Evolutionary conservation across 2,329 filamentous ascomycete species (phyloP), one percentile per base, ranked within the genome.

Genomic region (Alternaria triticina): DNA sequence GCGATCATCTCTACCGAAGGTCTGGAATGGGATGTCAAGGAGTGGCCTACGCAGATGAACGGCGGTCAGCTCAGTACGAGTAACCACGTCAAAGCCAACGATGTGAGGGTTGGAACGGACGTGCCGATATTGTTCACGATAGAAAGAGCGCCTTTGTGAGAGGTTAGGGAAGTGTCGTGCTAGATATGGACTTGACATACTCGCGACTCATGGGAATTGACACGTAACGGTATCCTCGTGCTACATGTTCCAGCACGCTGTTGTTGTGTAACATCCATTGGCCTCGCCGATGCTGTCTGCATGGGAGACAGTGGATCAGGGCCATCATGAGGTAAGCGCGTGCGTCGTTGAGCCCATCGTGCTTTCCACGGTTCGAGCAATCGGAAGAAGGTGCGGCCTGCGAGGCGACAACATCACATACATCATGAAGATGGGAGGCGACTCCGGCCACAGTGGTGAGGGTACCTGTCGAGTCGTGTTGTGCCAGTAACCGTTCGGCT

Each of bases 11-110:
- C 89, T 8, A 96, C 93, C 0, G 82, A 84, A 13, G 96, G 96
- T 0, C 83, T 98, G 20, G 90, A 97, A 77, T 99, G 96, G 96
- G 94, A 99, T 80, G 92, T 99, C 1, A 77, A 85, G 62, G 84
- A 93, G 64, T 97, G 95, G 94, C 82, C 86, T 68, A 97, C 83
- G 22, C 77, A 81, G 54, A 82, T 85, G 76, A 40, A 40, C 36
- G 83, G 83, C 15, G 78, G 79, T 3, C 79, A 82, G 61, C 79
- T 85, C 61, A 85, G 83, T 67, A 84, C 83, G 7, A 85, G 83
- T 64, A 85, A 85, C 66, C 83, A 85, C 61, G 78, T 84, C 54
- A 77, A 81, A 44, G 71, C 74, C 7, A 79, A 83, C 33, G 60
- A 75, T 23, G 71, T 85, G 10, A 70, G 70, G 11, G 74, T 85